Conservation (phyloP, 106 monocot species). For the Alisma plantagoaquatica region DNA sequence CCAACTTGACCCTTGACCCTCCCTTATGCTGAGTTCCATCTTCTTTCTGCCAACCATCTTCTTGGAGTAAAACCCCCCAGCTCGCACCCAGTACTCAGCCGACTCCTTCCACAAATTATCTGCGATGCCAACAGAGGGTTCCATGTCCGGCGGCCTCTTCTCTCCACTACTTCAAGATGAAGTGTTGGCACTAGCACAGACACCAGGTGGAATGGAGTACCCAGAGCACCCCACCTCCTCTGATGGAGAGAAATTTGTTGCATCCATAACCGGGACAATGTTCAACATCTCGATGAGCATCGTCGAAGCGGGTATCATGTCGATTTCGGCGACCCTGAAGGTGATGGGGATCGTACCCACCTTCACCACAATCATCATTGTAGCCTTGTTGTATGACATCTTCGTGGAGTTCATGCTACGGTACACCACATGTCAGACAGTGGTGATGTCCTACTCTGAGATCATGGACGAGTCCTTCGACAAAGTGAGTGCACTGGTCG, state of each 20-base stretch:
- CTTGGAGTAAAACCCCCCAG: too few relatives aligned
- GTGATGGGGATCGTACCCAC: constrained; percentile 68
- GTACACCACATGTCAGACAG: constrained; percentile 21
- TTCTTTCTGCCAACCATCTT: too few relatives aligned
- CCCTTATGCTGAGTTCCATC: too few relatives aligned
- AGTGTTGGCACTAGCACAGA: not conserved
- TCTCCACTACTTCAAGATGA: not conserved
- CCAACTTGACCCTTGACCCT: too few relatives aligned
- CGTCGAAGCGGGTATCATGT: constrained; percentile 95
- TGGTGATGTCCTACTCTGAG: constrained; percentile 23
- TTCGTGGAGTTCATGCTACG: constrained; percentile 73
- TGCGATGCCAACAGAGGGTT: not conserved
- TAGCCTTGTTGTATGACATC: constrained; percentile 46
- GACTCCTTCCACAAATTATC: not conserved
- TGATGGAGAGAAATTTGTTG: not conserved
- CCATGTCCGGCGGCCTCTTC: not conserved
- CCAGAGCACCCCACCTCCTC: not conserved
- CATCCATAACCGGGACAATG: constrained; percentile 64
- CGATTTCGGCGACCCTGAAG: constrained; percentile 69
- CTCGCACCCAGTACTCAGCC: not conserved
- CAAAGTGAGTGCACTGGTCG: constrained; percentile 8
- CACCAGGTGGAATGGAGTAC: not conserved
- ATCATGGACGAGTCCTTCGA: constrained; percentile 37
- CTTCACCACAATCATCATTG: constrained; percentile 33
- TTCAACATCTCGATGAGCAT: constrained; percentile 91